Base-by-base conservation (phyloP, 305 asterid species). In the Fraxinus velutina region DNA sequence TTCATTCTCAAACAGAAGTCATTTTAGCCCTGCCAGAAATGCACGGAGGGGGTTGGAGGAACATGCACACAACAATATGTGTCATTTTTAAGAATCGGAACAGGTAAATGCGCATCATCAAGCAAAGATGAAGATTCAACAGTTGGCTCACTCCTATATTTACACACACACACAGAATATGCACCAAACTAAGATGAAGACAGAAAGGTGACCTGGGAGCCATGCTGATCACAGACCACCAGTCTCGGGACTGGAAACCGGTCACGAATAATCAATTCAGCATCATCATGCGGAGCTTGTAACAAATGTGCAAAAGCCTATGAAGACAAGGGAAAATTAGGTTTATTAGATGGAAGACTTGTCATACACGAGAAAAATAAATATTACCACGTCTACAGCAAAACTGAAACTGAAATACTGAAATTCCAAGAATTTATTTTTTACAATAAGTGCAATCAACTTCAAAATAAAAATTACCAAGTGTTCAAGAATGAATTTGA, bases 181-280 rank as follows among this genome's bases (percentile, higher is more conserved):
- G 79, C 52, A 50, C n/a, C 34, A 78, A 37, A 55, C 17, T 13
- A 82, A 78, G 78, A 30, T 32, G 10, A 39, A 55, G 47, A 64
- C 75, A 62, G 19, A 55, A 78, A 66, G 37, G 52, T 84, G 82
- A 96, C 99, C 99, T 96, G 99, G 72, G 99, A 96, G 83, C 98
- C 98, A 88, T 96, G 98, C 86, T 96, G 99, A 90, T 96, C 99
- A 80, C 99, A 96, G 70, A 94, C 91, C 85, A 96, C 99, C 83
- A 94, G 93, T 88, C 99, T 92, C 32, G 99, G 98, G 29, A 90
- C 93, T 42, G 99, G 99, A 87, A 94, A 96, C 36, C 99, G 95
- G 33, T 96, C 99, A 5, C 86, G 93, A 76, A 96, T 91, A 52
- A 96, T 93, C 76, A 86, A 82, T 79, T 90, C 92, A 15, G 99